These are phyloP conservation scores for Aspergillus eucalypticola DNA, from an alignment of 2,329 filamentous ascomycete species.

Conservation along the genomic window DNA sequence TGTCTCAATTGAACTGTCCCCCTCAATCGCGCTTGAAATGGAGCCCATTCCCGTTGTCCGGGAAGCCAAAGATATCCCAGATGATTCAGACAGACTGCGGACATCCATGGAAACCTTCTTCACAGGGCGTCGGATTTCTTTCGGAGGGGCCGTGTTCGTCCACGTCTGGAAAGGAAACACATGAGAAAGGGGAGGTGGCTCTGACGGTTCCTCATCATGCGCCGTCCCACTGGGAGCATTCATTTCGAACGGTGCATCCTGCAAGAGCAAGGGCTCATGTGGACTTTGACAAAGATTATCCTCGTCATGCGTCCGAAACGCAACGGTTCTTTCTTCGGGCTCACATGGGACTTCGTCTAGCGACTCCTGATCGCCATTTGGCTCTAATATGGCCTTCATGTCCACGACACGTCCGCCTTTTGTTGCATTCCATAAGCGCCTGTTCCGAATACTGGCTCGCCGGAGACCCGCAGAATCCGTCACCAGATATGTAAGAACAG, in stretches of 20 bases:
- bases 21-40: slow-evolving; percentile 71
- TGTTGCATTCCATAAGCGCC: slow-evolving; percentile 81
- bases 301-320: slow-evolving; percentile 40
- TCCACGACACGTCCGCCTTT: slow-evolving; percentile 74
- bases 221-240: slow-evolving; percentile 22
- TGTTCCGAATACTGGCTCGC: slow-evolving; percentile 82
- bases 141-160: slow-evolving; percentile 45
- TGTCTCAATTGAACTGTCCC: slow-evolving; percentile 78
- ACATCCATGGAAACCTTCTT: slow-evolving; percentile 90
- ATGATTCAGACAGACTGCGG: slow-evolving; percentile 82
- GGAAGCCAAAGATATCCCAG: slow-evolving; percentile 79
- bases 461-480: slow-evolving; percentile 79
- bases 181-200: slow-evolving; percentile 62
- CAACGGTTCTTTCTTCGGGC: slow-evolving; percentile 30
- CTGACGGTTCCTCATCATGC: slow-evolving; percentile 20
- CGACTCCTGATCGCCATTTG: slow-evolving; percentile 53
- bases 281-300: slow-evolving; percentile 27
- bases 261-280: slow-evolving; percentile 24
- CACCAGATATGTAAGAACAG: slow-evolving; percentile 83
- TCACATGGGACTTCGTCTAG: slow-evolving; percentile 43
- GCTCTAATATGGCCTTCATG: slow-evolving; percentile 78
- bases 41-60: slow-evolving; percentile 76
- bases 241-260: slow-evolving; percentile 22
- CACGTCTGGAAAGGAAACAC: slow-evolving; percentile 87
- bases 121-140: slow-evolving; percentile 53